A percentile compares a stretch with the other conserved stretches of the same genome.
Evolutionary conservation across 2,329 filamentous ascomycete species (phyloP).

Genomic region (Fusarium irregulare): DNA sequence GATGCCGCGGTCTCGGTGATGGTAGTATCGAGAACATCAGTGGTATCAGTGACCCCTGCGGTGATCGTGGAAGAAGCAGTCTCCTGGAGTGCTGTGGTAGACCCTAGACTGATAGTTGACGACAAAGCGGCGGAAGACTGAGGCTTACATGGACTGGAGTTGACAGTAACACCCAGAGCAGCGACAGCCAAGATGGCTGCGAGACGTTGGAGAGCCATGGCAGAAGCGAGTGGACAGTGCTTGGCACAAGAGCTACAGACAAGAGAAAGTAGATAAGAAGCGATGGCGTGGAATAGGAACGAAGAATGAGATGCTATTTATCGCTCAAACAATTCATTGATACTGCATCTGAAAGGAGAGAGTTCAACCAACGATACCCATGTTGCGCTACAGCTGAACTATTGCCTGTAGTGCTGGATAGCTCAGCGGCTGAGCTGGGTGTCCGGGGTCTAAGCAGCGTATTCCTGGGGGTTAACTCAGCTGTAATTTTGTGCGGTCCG

Average conservation of each 20-base stretch:
- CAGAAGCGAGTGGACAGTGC: constrained; percentile 1
- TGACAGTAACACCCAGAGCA: not conserved
- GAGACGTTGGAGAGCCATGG: constrained; percentile 10
- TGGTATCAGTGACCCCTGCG: not conserved
- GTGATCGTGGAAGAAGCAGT: not conserved
- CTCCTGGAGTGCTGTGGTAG: not conserved
- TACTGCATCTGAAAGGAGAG: no score
- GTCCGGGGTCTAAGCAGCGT: no score
- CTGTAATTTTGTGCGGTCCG: no score
- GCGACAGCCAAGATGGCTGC: not conserved
- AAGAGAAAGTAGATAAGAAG: no score
- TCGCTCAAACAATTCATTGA: no score
- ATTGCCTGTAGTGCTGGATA: no score
- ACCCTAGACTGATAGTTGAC: not conserved
- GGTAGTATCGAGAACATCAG: not conserved
- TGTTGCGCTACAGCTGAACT: no score
- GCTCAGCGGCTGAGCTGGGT: no score
- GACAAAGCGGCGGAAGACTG: not conserved
- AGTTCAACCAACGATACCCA: no score
- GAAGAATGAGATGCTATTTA: no score
- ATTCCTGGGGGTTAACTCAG: no score
- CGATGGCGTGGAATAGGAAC: no score
- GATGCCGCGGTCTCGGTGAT: not conserved
- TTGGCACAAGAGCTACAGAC: not conserved
- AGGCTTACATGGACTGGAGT: constrained; percentile 10